phyloP scores from a whole-genome alignment of 352 stramenopile species.

The Blastocystis sp. region DNA sequence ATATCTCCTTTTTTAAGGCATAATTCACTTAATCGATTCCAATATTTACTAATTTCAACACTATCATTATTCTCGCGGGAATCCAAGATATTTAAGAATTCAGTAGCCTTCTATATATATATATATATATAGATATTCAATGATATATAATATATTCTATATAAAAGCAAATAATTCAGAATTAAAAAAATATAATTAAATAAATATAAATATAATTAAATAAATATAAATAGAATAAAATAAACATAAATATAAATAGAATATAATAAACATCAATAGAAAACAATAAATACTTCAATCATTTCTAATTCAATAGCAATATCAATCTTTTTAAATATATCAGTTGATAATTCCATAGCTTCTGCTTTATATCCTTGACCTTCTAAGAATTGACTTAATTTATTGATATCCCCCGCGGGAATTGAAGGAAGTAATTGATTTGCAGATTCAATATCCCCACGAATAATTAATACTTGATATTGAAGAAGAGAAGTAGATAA shows the following conservation, averaged over 20 bases:
- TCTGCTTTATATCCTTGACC: slow-evolving; percentile 25
- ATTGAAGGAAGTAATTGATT: slow-evolving; percentile 85
- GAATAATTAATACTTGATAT: slow-evolving; percentile 93
- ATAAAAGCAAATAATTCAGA: too few species aligned
- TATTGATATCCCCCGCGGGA: slow-evolving; percentile 41
- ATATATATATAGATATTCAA: too few species aligned
- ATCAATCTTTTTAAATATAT: slow-evolving; percentile 28
- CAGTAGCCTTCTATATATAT: too few species aligned
- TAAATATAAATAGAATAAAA: too few species aligned
- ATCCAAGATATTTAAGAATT: too few species aligned
- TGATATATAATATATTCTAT: too few species aligned
- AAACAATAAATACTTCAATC: too few species aligned
- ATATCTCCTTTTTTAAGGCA: slow-evolving; percentile 30
- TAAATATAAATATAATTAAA: too few species aligned
- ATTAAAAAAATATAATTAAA: too few species aligned
- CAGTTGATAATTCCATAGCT: slow-evolving; percentile 20
- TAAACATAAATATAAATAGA: too few species aligned
- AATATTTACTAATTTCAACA: slow-evolving; percentile 34
- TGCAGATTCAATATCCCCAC: slow-evolving; percentile 83
- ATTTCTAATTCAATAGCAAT: slow-evolving; percentile 28
- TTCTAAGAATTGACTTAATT: slow-evolving; percentile 27
- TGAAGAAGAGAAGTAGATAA: slow-evolving; percentile 79
- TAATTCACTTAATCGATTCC: slow-evolving; percentile 22
- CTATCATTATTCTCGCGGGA: too few species aligned
- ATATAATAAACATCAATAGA: too few species aligned